These are phyloP conservation scores for Penicillium lividum DNA, from an alignment of 495 filamentous ascomycete genomes.

Conservation along the genomic window DNA sequence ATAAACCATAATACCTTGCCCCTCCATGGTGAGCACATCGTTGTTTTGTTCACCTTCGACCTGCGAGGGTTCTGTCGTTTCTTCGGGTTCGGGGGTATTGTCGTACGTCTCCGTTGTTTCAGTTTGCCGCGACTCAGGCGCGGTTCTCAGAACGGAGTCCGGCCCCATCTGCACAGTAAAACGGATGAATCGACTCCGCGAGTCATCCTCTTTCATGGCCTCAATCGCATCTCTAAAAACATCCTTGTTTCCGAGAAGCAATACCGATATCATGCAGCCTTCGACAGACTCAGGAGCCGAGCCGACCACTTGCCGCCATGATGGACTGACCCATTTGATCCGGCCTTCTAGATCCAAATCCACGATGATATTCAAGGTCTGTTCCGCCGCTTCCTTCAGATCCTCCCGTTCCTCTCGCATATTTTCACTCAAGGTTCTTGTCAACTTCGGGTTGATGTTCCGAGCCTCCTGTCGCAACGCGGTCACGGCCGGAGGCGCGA, in stretches of 20 bases:
- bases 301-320: slow-evolving; percentile 94
- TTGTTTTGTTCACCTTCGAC: slow-evolving; percentile 48
- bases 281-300: slow-evolving; percentile 70
- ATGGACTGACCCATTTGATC: slow-evolving; percentile 93
- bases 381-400: slow-evolving; percentile 91
- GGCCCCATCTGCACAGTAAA: slow-evolving; percentile 78
- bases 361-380: slow-evolving; percentile 92
- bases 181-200: slow-evolving; percentile 85
- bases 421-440: slow-evolving; percentile 62
- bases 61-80: slow-evolving; percentile 32
- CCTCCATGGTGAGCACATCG: slow-evolving; percentile 76
- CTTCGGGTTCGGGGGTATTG: slow-evolving; percentile 25
- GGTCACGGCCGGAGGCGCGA: slow-evolving; percentile 53
- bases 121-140: slow-evolving; percentile 43
- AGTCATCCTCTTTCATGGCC: slow-evolving; percentile 89
- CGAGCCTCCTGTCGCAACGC: slow-evolving; percentile 57
- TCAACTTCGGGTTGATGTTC: slow-evolving; percentile 50
- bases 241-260: slow-evolving; percentile 74
- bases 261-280: slow-evolving; percentile 74
- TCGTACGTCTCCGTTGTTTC: slow-evolving; percentile 14
- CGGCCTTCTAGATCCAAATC: slow-evolving; percentile 86
- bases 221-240: slow-evolving; percentile 82
- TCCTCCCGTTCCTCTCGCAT: slow-evolving; percentile 84
- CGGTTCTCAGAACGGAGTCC: slow-evolving; percentile 62
- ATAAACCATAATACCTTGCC: slow-evolving; percentile 97